phyloP scores from a whole-genome alignment of 169 alveolate genomes.

The Theileria orientalis region DNA sequence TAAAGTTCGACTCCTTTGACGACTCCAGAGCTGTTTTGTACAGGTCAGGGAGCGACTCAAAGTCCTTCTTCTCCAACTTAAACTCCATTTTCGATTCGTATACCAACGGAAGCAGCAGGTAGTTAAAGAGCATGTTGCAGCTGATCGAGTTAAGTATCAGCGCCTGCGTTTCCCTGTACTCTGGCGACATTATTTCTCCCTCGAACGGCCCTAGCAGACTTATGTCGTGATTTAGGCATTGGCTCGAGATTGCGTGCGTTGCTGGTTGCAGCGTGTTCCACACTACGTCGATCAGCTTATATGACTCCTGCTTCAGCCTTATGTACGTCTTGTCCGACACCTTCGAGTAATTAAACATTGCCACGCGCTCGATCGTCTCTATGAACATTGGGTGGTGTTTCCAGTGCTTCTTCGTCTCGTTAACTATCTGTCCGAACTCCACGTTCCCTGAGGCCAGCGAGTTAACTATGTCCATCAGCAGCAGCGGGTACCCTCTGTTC shows the following conservation, averaged over 20 bases:
- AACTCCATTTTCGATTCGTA: background rate
- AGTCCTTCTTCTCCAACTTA: background rate
- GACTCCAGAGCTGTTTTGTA: background rate
- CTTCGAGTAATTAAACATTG: slow-evolving; percentile 41
- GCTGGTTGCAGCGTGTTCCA: slow-evolving; percentile 35
- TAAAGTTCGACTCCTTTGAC: too few species aligned
- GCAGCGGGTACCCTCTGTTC: slow-evolving; percentile 45
- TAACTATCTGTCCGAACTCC: slow-evolving; percentile 33
- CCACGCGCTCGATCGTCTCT: slow-evolving; percentile 36
- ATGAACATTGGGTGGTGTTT: slow-evolving; percentile 37
- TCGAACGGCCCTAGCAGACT: slow-evolving; percentile 11
- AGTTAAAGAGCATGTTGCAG: background rate
- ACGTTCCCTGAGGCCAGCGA: slow-evolving; percentile 28
- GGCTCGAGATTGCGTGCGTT: slow-evolving; percentile 4
- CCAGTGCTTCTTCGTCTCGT: slow-evolving; percentile 31
- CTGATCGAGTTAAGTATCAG: background rate
- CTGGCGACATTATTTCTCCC: slow-evolving; percentile 14
- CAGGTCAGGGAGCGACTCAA: background rate
- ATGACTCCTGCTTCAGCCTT: slow-evolving; percentile 31
- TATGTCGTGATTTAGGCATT: slow-evolving; percentile 9
- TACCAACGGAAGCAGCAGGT: background rate
- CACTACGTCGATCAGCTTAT: slow-evolving; percentile 35
- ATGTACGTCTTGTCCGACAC: slow-evolving; percentile 56
- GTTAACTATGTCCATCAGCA: slow-evolving; percentile 36
- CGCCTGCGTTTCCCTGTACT: slow-evolving; percentile 5